Conservation (phyloP, 2,329 filamentous ascomycete species). For the Ascochyta lentis region DNA sequence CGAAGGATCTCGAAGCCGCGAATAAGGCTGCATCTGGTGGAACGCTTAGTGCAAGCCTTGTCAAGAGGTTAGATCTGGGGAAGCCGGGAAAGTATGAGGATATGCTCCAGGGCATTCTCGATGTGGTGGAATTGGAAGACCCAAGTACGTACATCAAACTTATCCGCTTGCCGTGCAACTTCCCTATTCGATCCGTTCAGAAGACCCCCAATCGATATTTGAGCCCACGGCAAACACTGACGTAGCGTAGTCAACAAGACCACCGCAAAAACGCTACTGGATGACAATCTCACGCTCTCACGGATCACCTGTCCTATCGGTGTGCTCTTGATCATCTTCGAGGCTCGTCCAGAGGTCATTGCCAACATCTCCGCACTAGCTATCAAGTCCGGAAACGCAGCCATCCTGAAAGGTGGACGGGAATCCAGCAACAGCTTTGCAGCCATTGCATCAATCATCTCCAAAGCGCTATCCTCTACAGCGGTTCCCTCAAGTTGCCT, state of each 20-base stretch:
- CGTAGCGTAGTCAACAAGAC: slow-evolving; percentile 75
- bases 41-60: slow-evolving; percentile 77
- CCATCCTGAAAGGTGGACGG: slow-evolving; percentile 95
- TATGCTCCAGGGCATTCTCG: slow-evolving; percentile 93
- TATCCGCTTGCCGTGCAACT: not conserved
- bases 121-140: slow-evolving; percentile 83
- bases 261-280: slow-evolving; percentile 81
- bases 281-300: slow-evolving; percentile 84
- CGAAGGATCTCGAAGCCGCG: slow-evolving; percentile 78
- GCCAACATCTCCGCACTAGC: slow-evolving; percentile 96
- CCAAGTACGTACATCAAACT: slow-evolving; percentile 67
- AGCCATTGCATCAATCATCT: slow-evolving; percentile 86
- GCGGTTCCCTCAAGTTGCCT: slow-evolving; percentile 84
- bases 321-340: slow-evolving; percentile 97
- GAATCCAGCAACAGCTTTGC: slow-evolving; percentile 96
- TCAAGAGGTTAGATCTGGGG: slow-evolving; percentile 86
- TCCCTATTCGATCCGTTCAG: slow-evolving; percentile 1
- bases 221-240: slow-evolving; percentile 10
- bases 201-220: not conserved
- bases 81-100: slow-evolving; percentile 94
- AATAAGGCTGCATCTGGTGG: slow-evolving; percentile 76
- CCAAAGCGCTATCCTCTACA: slow-evolving; percentile 73
- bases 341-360: slow-evolving; percentile 96
- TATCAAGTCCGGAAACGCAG: slow-evolving; percentile 96
- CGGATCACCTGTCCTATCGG: slow-evolving; percentile 94